Percentiles rank a stretch among this genome's conserved stretches.
phyloP scores from a whole-genome alignment of 257 asterid species.

The Solanum pimpinellifolium region DNA sequence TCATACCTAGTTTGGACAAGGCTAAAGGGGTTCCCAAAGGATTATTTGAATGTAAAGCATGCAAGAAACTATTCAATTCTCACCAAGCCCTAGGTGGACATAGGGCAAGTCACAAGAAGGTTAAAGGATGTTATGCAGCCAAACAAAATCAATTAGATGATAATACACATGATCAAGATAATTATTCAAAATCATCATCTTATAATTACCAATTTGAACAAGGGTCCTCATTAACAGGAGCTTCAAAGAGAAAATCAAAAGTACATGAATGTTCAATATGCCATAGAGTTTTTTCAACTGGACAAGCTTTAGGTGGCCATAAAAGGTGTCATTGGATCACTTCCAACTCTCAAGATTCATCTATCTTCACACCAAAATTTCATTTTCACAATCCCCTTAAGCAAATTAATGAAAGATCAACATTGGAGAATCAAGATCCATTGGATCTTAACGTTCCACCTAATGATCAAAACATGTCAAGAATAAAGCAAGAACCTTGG shows the following conservation, averaged over 20 bases:
- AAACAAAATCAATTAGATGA: slow-evolving; percentile 45
- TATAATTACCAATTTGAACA: slow-evolving; percentile 32
- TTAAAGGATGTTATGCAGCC: slow-evolving; percentile 82
- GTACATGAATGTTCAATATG: slow-evolving; percentile 92
- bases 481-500: slow-evolving; percentile 36
- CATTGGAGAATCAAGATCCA: neutral
- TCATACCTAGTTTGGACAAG: slow-evolving; percentile 9
- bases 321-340: slow-evolving; percentile 94
- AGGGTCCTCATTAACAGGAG: slow-evolving; percentile 26
- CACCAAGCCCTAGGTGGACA: slow-evolving; percentile 96
- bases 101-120: slow-evolving; percentile 88
- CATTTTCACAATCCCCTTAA: slow-evolving; percentile 15
- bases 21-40: slow-evolving; percentile 41
- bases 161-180: slow-evolving; percentile 26
- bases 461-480: slow-evolving; percentile 31
- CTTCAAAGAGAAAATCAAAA: slow-evolving; percentile 52
- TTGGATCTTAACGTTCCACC: slow-evolving; percentile 82
- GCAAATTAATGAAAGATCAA: neutral
- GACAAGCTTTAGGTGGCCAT: slow-evolving; percentile 96
- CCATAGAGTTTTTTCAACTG: slow-evolving; percentile 69
- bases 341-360: slow-evolving; percentile 28
- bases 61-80: slow-evolving; percentile 86
- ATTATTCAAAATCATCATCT: slow-evolving; percentile 19
- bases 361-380: slow-evolving; percentile 28
- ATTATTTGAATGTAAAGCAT: slow-evolving; percentile 79